phyloP scores from a whole-genome alignment of 495 filamentous ascomycete species.

The Melanomma pulvis-pyrius region DNA sequence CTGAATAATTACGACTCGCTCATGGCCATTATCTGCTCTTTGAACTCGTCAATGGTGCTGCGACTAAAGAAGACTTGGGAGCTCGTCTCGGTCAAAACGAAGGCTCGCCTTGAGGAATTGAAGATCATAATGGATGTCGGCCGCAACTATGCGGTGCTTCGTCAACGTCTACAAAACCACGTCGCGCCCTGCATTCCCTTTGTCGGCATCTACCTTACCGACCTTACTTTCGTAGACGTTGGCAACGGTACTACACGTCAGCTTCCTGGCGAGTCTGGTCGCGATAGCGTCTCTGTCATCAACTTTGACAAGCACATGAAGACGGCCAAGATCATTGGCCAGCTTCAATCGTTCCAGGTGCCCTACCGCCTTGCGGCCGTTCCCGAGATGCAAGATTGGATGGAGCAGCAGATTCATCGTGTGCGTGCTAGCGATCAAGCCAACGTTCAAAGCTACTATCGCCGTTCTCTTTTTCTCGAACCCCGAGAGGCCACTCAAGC shows the following conservation, averaged over 20 bases:
- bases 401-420: constrained; percentile 79
- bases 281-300: constrained; percentile 75
- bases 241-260: constrained; percentile 83
- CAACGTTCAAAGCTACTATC: constrained; percentile 77
- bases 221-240: constrained; percentile 84
- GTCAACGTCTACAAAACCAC: constrained; percentile 81
- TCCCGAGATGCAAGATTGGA: constrained; percentile 91
- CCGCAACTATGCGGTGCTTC: constrained; percentile 89
- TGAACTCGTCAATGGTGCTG: constrained; percentile 87
- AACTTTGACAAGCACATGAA: constrained; percentile 98
- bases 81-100: constrained; percentile 80
- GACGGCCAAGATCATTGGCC: constrained; percentile 92
- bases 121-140: constrained; percentile 82
- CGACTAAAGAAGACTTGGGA: constrained; percentile 97
- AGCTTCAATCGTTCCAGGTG: constrained; percentile 95
- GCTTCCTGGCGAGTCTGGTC: constrained; percentile 54
- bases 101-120: constrained; percentile 73
- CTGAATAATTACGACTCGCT: constrained; percentile 95
- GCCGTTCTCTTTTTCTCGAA: constrained; percentile 85
- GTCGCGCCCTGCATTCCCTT: constrained; percentile 94
- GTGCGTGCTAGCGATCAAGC: constrained; percentile 78
- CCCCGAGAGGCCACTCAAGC: constrained; percentile 61
- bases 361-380: constrained; percentile 86
- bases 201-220: constrained; percentile 94
- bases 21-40: constrained; percentile 93